Evolutionary conservation across 805 yeast species (phyloP).

Genomic region (Starmerella potacharoeniae): DNA sequence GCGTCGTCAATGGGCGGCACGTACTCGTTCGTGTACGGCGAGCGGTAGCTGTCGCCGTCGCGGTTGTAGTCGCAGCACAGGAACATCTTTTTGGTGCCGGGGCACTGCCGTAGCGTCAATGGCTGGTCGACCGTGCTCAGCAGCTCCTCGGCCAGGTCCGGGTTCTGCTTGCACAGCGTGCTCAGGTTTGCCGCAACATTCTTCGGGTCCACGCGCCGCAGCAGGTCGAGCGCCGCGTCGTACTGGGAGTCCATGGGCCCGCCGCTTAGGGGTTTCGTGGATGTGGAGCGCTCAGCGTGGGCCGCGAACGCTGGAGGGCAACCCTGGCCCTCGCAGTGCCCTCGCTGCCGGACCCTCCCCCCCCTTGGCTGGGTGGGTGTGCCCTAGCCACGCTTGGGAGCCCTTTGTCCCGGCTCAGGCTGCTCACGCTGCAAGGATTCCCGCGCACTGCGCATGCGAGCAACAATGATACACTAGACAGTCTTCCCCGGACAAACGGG

Average conservation of each 20-base stretch:
- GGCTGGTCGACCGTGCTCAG: constrained; percentile 84
- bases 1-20: constrained; percentile 40
- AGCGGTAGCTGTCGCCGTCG: constrained; percentile 83
- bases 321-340: no score
- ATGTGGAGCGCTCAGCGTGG: no score
- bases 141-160: constrained; percentile 75
- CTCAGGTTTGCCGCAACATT: constrained; percentile 39
- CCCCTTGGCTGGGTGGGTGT: no score
- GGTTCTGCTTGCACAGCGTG: constrained; percentile 40
- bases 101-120: constrained; percentile 42
- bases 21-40: constrained; percentile 81
- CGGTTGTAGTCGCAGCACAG: constrained; percentile 89
- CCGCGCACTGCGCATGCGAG: no score
- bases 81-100: constrained; percentile 49
- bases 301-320: no score
- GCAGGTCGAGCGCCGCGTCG: constrained; percentile 69
- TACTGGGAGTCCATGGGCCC: constrained; percentile 24
- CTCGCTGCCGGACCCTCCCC: no score
- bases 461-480: no score
- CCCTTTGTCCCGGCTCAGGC: no score
- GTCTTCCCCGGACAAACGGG: no score
- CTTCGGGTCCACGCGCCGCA: constrained; percentile 65
- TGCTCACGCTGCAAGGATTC: no score
- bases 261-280: no score
- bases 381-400: no score